Evolutionary conservation across 495 filamentous ascomycete species (phyloP).

Genomic region (Penicillium crystallinum): DNA sequence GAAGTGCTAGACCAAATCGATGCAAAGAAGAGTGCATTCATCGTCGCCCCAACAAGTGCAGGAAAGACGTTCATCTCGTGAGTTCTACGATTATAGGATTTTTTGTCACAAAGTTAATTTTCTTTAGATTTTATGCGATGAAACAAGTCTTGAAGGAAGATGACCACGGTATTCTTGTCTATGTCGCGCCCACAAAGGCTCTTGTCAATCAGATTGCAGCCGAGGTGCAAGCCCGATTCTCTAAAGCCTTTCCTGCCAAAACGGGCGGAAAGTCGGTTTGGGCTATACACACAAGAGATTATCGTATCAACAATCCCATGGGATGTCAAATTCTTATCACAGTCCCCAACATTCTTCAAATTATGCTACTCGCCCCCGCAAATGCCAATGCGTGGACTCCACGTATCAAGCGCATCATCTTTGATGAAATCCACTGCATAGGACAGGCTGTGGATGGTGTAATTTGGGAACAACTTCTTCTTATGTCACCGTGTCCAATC

Average conservation of each 20-base stretch:
- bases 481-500: constrained; percentile 70
- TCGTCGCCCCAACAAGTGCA: constrained; percentile 72
- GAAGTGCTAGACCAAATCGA: constrained; percentile 71
- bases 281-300: constrained; percentile 74
- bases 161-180: constrained; percentile 66
- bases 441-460: constrained; percentile 72
- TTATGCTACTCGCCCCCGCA: constrained; percentile 64
- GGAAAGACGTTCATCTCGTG: constrained; percentile 55
- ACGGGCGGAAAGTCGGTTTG: constrained; percentile 61
- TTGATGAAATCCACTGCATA: constrained; percentile 81
- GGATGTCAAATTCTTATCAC: constrained; percentile 73
- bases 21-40: constrained; percentile 59
- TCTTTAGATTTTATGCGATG: constrained; percentile 68
- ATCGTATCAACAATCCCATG: constrained; percentile 62
- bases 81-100: constrained; percentile 1
- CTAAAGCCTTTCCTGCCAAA: constrained; percentile 49
- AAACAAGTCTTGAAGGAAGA: constrained; percentile 61
- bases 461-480: constrained; percentile 74
- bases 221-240: constrained; percentile 64
- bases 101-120: neutral
- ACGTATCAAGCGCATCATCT: constrained; percentile 67
- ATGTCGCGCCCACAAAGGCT: constrained; percentile 77
- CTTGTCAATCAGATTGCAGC: constrained; percentile 80
- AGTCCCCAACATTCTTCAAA: constrained; percentile 72
- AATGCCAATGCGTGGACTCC: constrained; percentile 65